Base-by-base conservation (phyloP, 1,139 yeast genomes). In the Hansenula lynferdii region DNA sequence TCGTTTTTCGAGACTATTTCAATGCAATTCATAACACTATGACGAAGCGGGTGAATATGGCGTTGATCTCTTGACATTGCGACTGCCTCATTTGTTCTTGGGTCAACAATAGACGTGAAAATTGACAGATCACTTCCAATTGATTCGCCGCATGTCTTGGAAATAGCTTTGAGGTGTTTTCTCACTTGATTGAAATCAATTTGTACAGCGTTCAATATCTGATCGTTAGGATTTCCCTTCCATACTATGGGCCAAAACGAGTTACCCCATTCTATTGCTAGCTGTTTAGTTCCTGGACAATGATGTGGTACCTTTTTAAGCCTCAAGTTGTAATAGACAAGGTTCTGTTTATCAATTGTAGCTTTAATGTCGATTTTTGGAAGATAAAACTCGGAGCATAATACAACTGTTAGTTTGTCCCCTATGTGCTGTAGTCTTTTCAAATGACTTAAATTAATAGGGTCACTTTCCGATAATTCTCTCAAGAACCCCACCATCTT, bases 211-310 rank as follows among this genome's bases (percentile, higher is more conserved):
- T 75, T 75, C 19, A 87, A 65, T 33, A 77, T 77, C 53, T 86
- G 92, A 38, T 85, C 82, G 46, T 82, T 72, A 0, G 96, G 95
- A 53, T 90, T 86, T 0, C 97, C 97, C 49, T 89, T 80, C 97
- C 97, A 92, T 25, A 87, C 70, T 42, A 86, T 64, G 0, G 97
- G 97, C 98, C 98, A 92, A 45, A 74, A 75, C 25, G 58, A 45
- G 1, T 56, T 44, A 1, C 90, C 72, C 97, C 96, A 89, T 32
- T 66, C 64, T 1, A 60, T 46, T 8, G 83, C 72, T 14, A 77
- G 60, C 19, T 81, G 87, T 51, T 81, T 84, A 2, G 86, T 77
- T 6, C 70, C 61, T 0, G 94, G 90, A 19, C 72, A 70, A 41
- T 65, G 65, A 28, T 51, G 50, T 0, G 92, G 85, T 3, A 81